Evolutionary conservation across 2,329 filamentous ascomycete genomes (phyloP).

Genomic region (Microsporum audouinii): DNA sequence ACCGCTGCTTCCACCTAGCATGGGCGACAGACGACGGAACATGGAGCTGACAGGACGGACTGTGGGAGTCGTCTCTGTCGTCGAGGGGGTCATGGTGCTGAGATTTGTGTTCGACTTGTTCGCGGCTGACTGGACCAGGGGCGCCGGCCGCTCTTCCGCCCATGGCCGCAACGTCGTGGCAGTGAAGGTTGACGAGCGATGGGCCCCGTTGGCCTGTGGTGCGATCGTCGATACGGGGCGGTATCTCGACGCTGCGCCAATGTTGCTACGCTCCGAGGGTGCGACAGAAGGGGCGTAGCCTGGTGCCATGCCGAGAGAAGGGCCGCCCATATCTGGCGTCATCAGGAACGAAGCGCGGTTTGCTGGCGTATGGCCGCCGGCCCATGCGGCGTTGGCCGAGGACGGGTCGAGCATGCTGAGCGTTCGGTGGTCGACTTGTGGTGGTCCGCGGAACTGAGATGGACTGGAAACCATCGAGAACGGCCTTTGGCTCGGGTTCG

Average conservation of each 20-base stretch:
- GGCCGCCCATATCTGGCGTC: constrained; percentile 18
- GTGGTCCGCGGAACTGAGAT: constrained; percentile 15
- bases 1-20: background rate
- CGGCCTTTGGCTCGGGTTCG: constrained; percentile 30
- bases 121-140: constrained; percentile 15
- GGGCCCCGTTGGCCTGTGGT: constrained; percentile 12
- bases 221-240: constrained; percentile 67
- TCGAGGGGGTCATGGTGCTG: constrained; percentile 11
- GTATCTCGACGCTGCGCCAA: constrained; percentile 82
- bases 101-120: constrained; percentile 20
- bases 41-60: constrained; percentile 22
- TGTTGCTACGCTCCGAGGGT: constrained; percentile 87
- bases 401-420: constrained; percentile 75
- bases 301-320: constrained; percentile 11
- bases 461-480: constrained; percentile 38
- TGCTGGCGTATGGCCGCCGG: constrained; percentile 24
- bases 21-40: constrained; percentile 7
- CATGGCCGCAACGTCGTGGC: constrained; percentile 27
- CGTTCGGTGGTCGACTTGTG: constrained; percentile 45
- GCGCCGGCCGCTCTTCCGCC: constrained; percentile 18
- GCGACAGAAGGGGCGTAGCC: constrained; percentile 82
- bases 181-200: constrained; percentile 25
- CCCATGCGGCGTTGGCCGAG: constrained; percentile 17
- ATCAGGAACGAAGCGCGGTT: constrained; percentile 27
- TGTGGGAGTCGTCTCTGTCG: constrained; percentile 18